Conservation (phyloP, 2,329 filamentous ascomycete genomes). For the Fusarium setosum region DNA sequence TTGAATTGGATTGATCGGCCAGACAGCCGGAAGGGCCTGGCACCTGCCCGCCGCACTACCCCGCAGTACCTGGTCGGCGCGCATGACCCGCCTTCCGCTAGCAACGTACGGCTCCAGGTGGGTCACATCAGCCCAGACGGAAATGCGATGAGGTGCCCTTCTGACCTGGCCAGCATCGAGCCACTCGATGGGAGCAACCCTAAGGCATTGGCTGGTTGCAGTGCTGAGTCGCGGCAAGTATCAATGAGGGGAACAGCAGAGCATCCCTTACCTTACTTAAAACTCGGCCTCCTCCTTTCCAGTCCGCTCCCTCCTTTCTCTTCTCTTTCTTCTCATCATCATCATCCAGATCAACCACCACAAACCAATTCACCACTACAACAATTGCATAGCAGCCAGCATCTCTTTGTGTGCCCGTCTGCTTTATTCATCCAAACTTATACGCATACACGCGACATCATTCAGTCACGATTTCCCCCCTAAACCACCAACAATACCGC, state of each 20-base stretch:
- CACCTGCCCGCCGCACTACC: background rate
- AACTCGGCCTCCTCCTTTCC: slow-evolving; percentile 36
- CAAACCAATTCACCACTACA: slow-evolving; percentile 35
- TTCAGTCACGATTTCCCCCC: slow-evolving; percentile 37
- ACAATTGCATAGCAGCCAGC: slow-evolving; percentile 23
- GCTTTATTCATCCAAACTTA: slow-evolving; percentile 20
- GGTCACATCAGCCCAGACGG: slow-evolving; percentile 13
- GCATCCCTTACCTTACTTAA: slow-evolving; percentile 36
- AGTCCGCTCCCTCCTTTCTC: slow-evolving; percentile 36
- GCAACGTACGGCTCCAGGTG: slow-evolving; percentile 7
- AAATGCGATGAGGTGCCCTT: slow-evolving; percentile 19
- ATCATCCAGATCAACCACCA: slow-evolving; percentile 31
- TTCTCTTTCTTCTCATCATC: slow-evolving; percentile 36
- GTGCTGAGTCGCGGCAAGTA: slow-evolving; percentile 21
- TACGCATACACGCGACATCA: slow-evolving; percentile 25
- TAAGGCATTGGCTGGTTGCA: slow-evolving; percentile 27
- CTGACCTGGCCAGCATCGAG: slow-evolving; percentile 32
- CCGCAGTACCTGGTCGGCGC: background rate
- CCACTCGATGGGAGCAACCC: slow-evolving; percentile 20
- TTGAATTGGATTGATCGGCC: too few species aligned
- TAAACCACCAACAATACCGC: slow-evolving; percentile 43
- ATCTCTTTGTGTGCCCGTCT: slow-evolving; percentile 26
- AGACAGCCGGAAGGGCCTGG: background rate
- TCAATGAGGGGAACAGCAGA: slow-evolving; percentile 33
- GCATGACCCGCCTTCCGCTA: background rate